Evolutionary conservation across 2,329 filamentous ascomycete genomes (phyloP).

Genomic region (Drechslera avenae): DNA sequence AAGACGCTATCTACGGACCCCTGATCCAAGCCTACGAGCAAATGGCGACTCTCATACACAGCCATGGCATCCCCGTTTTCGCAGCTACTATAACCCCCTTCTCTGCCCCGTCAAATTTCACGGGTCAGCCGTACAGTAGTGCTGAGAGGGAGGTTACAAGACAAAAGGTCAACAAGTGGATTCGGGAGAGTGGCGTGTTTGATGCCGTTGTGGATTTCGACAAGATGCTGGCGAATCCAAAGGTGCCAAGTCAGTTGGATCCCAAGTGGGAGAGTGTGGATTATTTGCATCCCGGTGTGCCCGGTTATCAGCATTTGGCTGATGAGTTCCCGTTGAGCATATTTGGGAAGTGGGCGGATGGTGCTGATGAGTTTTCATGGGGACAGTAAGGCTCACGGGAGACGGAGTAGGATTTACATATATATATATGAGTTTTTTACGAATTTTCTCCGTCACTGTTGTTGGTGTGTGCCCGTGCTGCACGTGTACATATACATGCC

Average conservation of each 20-base stretch:
- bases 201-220: conserved; percentile 69
- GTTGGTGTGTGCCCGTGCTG: too few species aligned
- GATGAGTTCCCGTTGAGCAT: conserved; percentile 62
- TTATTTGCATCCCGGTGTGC: conserved; percentile 66
- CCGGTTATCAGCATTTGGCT: conserved; percentile 65
- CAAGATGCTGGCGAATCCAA: conserved; percentile 58
- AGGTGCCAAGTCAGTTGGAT: conserved; percentile 55
- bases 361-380: conserved; percentile 19
- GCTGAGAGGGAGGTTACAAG: conserved; percentile 62
- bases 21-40: conserved; percentile 65
- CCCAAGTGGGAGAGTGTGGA: conserved; percentile 64
- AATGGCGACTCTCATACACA: conserved; percentile 61
- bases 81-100: conserved; percentile 72
- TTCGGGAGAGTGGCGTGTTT: conserved; percentile 61
- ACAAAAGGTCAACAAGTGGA: conserved; percentile 65
- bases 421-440: too few species aligned
- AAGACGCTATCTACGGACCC: conserved; percentile 55
- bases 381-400: neutral
- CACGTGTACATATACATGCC: too few species aligned
- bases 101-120: conserved; percentile 44
- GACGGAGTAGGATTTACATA: too few species aligned
- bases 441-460: too few species aligned
- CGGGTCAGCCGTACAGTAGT: conserved; percentile 31
- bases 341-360: conserved; percentile 48
- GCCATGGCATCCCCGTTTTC: conserved; percentile 62